phyloP scores from a whole-genome alignment of 202 grass and related monocot genomes.

The Carex sylvatica region DNA sequence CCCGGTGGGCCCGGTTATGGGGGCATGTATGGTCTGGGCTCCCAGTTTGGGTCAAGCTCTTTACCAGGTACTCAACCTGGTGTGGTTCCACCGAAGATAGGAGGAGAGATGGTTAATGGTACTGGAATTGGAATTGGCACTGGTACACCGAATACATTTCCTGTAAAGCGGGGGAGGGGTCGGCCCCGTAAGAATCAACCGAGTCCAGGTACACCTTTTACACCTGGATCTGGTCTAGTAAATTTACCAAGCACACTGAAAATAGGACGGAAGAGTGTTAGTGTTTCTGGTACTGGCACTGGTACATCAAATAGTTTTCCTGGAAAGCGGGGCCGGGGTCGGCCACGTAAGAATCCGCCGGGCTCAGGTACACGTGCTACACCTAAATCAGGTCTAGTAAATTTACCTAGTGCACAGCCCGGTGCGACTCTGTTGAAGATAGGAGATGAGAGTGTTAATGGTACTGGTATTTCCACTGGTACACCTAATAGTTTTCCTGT shows the following conservation, averaged over 20 bases:
- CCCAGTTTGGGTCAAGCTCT: neutral
- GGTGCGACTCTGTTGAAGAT: neutral
- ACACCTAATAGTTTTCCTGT: neutral
- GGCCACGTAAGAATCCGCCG: neutral
- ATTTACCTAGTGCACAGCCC: neutral
- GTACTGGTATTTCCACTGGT: neutral
- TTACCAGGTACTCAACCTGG: slow-evolving; percentile 5
- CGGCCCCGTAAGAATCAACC: neutral
- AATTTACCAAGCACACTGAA: neutral
- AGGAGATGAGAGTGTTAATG: neutral
- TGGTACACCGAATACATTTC: slow-evolving; percentile 4
- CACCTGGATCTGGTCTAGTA: neutral
- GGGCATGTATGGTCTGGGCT: slow-evolving; percentile 33
- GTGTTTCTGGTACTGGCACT: neutral
- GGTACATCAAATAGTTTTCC: neutral
- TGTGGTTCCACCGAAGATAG: neutral
- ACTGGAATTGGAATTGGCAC: neutral
- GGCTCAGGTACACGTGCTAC: neutral
- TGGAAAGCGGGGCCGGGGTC: slow-evolving; percentile 3
- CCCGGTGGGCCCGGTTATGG: slow-evolving; percentile 54
- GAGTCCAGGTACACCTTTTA: neutral
- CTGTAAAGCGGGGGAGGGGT: slow-evolving; percentile 11
- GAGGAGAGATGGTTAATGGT: neutral
- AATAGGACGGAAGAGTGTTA: neutral
- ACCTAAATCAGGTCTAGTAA: neutral